These are phyloP conservation scores for Mycena citricolor DNA, from an alignment of 1,284 basidiomycete species.

Conservation along the genomic window DNA sequence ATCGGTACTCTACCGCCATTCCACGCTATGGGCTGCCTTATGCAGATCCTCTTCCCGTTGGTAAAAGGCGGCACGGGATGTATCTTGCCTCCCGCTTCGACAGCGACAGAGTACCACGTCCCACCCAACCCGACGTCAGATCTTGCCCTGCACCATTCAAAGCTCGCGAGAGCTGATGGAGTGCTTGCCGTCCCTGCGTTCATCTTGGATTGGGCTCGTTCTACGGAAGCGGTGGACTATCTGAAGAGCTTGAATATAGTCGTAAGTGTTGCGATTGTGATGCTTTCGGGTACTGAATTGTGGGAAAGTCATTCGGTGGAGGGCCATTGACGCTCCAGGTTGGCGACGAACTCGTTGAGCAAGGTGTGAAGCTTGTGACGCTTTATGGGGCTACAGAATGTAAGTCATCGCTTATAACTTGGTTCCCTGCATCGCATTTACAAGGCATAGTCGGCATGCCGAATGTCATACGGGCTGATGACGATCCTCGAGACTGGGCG, in stretches of 20 bases:
- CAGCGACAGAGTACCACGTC: slow-evolving; percentile 19
- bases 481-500: slow-evolving; percentile 30
- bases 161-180: slow-evolving; percentile 28
- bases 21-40: slow-evolving; percentile 33
- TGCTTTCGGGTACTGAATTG: not conserved
- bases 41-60: slow-evolving; percentile 28
- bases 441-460: slow-evolving; percentile 15
- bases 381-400: slow-evolving; percentile 37
- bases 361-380: slow-evolving; percentile 30
- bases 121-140: slow-evolving; percentile 33
- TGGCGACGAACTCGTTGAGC: slow-evolving; percentile 29
- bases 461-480: slow-evolving; percentile 3
- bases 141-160: slow-evolving; percentile 33
- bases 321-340: slow-evolving; percentile 29
- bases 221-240: slow-evolving; percentile 27
- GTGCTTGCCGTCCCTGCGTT: slow-evolving; percentile 37
- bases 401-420: slow-evolving; percentile 18
- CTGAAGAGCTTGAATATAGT: slow-evolving; percentile 32
- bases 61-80: slow-evolving; percentile 28
- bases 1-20: slow-evolving; percentile 33
- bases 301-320: slow-evolving; percentile 29
- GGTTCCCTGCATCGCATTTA: not conserved
- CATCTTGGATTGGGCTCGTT: slow-evolving; percentile 33
- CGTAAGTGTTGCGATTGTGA: slow-evolving; percentile 24
- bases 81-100: slow-evolving; percentile 33